Evolutionary conservation across 352 stramenopile genomes (phyloP).

Genomic region (Elongisporangium undulatum): DNA sequence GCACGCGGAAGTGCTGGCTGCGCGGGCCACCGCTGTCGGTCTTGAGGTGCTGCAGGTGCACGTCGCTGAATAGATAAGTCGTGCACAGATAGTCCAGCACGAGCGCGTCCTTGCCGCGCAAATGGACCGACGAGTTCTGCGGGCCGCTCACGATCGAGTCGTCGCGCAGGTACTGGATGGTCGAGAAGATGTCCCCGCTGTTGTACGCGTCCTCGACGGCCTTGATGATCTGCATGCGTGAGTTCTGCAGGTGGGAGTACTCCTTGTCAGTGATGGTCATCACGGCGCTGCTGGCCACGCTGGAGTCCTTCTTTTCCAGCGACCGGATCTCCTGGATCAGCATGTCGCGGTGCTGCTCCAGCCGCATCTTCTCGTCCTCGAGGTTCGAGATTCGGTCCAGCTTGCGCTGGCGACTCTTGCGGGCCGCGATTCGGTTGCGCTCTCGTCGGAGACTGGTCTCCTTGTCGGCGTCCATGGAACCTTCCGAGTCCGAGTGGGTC

Average conservation of each 20-base stretch:
- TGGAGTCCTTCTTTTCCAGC: constrained; percentile 74
- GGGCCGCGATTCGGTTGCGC: constrained; percentile 78
- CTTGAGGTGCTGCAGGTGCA: constrained; percentile 73
- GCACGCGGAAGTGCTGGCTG: constrained; percentile 84
- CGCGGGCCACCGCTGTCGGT: constrained; percentile 77
- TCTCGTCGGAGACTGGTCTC: constrained; percentile 81
- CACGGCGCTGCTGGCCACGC: constrained; percentile 31
- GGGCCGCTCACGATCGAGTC: constrained; percentile 84
- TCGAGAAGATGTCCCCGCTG: constrained; percentile 68
- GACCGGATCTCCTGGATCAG: constrained; percentile 82
- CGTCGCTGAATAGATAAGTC: constrained; percentile 76
- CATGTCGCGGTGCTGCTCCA: constrained; percentile 86
- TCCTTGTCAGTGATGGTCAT: constrained; percentile 79
- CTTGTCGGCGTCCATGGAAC: constrained; percentile 48
- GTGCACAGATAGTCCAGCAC: constrained; percentile 87
- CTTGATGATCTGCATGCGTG: constrained; percentile 80
- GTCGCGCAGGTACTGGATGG: constrained; percentile 79
- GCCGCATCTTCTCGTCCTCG: constrained; percentile 84
- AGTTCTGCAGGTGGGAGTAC: constrained; percentile 69
- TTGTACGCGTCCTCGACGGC: constrained; percentile 80
- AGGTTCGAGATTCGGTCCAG: constrained; percentile 84
- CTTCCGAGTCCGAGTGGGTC: constrained; percentile 62
- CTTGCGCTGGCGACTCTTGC: constrained; percentile 82
- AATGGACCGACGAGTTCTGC: constrained; percentile 81
- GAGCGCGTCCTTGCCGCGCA: constrained; percentile 76